These are phyloP conservation scores for Pythium apleroticum DNA, from an alignment of 352 stramenopile species.

Conservation along the genomic window DNA sequence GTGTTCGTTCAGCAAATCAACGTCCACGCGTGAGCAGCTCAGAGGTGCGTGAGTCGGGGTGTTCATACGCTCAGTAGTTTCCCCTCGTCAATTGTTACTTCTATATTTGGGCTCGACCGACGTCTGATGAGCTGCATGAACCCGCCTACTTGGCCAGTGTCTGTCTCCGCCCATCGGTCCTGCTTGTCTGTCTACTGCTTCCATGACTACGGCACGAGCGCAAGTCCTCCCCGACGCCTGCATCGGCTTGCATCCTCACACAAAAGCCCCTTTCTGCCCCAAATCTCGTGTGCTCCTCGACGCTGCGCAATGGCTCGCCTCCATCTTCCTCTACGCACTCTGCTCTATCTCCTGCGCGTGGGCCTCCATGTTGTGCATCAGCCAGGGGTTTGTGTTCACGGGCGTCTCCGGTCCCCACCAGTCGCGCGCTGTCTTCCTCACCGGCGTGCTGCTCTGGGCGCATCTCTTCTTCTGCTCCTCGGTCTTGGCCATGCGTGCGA, in stretches of 20 bases:
- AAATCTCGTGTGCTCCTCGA: neutral
- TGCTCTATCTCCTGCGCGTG: neutral
- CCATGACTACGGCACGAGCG: no score
- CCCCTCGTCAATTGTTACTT: no score
- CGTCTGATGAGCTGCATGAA: no score
- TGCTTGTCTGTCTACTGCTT: no score
- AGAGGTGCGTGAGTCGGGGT: no score
- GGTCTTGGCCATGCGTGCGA: slow-evolving; percentile 5
- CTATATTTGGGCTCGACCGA: no score
- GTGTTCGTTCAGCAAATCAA: no score
- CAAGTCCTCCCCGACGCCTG: neutral
- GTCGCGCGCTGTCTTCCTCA: slow-evolving; percentile 5
- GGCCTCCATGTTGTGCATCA: slow-evolving; percentile 10
- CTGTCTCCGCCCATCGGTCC: no score
- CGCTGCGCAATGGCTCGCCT: neutral
- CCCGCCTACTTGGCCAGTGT: no score
- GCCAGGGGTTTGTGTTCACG: slow-evolving; percentile 21
- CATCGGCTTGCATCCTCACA: neutral
- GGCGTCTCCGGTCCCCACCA: neutral
- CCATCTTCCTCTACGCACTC: neutral
- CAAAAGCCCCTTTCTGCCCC: neutral
- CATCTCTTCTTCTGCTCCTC: slow-evolving; percentile 13
- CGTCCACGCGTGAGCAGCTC: no score
- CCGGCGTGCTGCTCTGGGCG: slow-evolving; percentile 8
- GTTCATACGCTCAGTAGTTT: no score